phyloP scores from a whole-genome alignment of 2,329 filamentous ascomycete genomes.

The Claviceps sp. region DNA sequence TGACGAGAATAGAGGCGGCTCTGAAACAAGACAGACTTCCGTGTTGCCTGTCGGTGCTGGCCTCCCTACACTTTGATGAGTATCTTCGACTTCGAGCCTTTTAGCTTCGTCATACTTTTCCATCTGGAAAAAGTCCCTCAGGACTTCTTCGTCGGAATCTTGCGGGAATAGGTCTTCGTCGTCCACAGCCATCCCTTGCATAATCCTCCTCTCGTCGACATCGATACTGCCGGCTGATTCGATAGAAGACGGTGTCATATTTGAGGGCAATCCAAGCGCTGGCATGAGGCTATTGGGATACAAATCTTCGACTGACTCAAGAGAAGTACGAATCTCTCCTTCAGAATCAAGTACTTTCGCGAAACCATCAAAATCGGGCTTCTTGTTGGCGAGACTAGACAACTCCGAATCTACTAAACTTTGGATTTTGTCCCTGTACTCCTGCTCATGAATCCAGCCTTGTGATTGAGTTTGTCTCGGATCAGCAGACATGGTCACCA shows the following conservation, averaged over 20 bases:
- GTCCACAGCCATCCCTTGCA: slow-evolving; percentile 31
- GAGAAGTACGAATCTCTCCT: slow-evolving; percentile 53
- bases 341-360: slow-evolving; percentile 39
- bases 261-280: slow-evolving; percentile 27
- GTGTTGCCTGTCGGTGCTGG: background rate
- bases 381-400: slow-evolving; percentile 22
- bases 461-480: slow-evolving; percentile 55
- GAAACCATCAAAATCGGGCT: slow-evolving; percentile 52
- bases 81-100: background rate
- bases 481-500: slow-evolving; percentile 84
- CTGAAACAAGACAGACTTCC: background rate
- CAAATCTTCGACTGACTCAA: slow-evolving; percentile 79
- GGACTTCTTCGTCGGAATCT: slow-evolving; percentile 40
- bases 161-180: slow-evolving; percentile 34
- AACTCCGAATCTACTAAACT: slow-evolving; percentile 53
- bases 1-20: background rate
- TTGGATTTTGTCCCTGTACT: slow-evolving; percentile 54
- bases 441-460: slow-evolving; percentile 89
- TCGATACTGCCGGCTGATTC: slow-evolving; percentile 37
- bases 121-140: slow-evolving; percentile 15
- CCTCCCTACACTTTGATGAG: background rate
- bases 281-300: slow-evolving; percentile 53
- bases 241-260: slow-evolving; percentile 24
- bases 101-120: background rate
- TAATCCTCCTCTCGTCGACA: slow-evolving; percentile 51